Percentiles rank a stretch among this genome's conserved stretches.
These are phyloP conservation scores for Sporothrix protearum DNA, from an alignment of 2,329 filamentous ascomycete genomes.

Conservation along the genomic window DNA sequence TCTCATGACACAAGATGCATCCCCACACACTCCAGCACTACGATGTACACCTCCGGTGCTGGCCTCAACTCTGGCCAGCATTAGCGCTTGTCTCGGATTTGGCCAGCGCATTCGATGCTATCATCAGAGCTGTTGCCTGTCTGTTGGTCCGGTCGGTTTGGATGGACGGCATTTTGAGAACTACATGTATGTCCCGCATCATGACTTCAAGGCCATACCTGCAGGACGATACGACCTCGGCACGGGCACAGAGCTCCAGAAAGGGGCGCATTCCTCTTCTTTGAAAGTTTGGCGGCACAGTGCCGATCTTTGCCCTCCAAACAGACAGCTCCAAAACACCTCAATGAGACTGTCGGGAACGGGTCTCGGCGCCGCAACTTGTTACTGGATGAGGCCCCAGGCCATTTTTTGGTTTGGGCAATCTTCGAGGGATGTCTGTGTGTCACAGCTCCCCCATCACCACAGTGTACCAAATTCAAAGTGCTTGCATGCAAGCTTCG, in stretches of 20 bases:
- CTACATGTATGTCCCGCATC: background rate
- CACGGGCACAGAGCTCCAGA: background rate
- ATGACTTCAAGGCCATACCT: background rate
- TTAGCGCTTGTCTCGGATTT: constrained; percentile 10
- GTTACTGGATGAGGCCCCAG: background rate
- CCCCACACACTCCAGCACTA: too few relatives aligned
- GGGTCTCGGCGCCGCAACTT: constrained; percentile 13
- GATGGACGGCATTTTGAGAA: background rate
- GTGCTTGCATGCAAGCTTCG: background rate
- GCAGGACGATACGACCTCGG: background rate
- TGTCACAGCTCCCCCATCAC: background rate
- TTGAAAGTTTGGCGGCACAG: background rate
- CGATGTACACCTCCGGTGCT: background rate
- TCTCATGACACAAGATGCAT: background rate
- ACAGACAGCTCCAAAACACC: background rate
- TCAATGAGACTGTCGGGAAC: background rate
- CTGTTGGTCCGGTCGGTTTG: background rate
- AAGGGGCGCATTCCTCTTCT: background rate
- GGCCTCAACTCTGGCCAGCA: background rate
- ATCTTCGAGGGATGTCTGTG: background rate
- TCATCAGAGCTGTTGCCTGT: constrained; percentile 12
- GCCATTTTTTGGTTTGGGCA: background rate
- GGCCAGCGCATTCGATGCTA: constrained; percentile 3
- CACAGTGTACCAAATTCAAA: background rate
- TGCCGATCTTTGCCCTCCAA: constrained; percentile 8